These are phyloP conservation scores for Cornus kousa DNA, from an alignment of 148 eudicot genomes.

Conservation along the genomic window DNA sequence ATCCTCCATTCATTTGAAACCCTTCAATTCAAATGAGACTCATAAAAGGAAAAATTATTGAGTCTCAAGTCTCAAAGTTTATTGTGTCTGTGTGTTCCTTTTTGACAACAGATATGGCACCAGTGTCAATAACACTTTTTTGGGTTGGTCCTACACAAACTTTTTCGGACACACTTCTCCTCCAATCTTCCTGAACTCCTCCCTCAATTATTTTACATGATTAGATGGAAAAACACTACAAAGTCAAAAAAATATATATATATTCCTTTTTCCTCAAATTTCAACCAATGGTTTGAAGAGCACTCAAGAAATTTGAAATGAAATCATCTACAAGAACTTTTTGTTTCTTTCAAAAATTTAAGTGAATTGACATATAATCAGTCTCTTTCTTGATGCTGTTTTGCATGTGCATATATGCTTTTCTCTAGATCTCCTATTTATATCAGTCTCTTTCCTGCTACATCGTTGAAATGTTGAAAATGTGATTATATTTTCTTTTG, in stretches of 20 bases:
- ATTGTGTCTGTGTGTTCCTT: too few relatives aligned
- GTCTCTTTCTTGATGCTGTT: too few relatives aligned
- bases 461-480: not conserved
- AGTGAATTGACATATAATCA: too few relatives aligned
- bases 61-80: too few relatives aligned
- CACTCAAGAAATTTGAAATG: not conserved
- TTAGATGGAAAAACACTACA: not conserved
- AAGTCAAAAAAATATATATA: too few relatives aligned
- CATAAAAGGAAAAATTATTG: too few relatives aligned
- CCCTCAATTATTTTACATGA: not conserved
- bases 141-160: too few relatives aligned
- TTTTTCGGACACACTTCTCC: not conserved
- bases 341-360: too few relatives aligned
- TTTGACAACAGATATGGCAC: too few relatives aligned
- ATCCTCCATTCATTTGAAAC: too few relatives aligned
- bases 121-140: too few relatives aligned
- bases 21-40: too few relatives aligned
- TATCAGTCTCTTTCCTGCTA: not conserved
- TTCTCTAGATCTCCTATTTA: not conserved
- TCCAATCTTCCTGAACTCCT: not conserved
- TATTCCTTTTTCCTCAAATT: not conserved
- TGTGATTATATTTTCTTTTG: not conserved
- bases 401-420: not conserved
- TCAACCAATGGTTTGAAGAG: not conserved
- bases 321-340: not conserved